Evolutionary conservation across 257 asterid species (phyloP).

Genomic region (Rauvolfia tetraphylla): DNA sequence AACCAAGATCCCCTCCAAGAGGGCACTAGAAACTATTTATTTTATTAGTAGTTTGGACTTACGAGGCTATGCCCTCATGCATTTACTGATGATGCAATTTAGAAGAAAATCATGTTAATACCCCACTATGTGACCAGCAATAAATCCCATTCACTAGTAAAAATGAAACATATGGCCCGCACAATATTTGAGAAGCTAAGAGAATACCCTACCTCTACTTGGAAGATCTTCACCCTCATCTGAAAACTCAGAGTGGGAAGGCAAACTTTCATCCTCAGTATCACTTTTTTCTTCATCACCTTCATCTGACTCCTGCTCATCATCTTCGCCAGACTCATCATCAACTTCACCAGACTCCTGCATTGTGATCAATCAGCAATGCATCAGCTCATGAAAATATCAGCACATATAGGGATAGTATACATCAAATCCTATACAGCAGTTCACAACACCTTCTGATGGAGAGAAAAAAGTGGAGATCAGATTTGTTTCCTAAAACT

Average conservation of each 20-base stretch:
- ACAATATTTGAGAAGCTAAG: background rate
- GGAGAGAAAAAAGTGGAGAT: background rate
- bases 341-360: constrained; percentile 49
- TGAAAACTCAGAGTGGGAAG: constrained; percentile 35
- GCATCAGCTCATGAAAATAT: constrained; percentile 12
- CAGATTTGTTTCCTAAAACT: background rate
- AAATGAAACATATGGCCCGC: background rate
- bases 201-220: constrained; percentile 31
- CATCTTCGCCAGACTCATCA: constrained; percentile 40
- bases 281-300: constrained; percentile 23
- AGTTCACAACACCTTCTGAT: background rate
- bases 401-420: background rate
- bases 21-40: background rate
- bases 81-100: background rate
- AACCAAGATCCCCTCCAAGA: background rate
- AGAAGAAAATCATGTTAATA: background rate
- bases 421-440: background rate
- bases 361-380: background rate
- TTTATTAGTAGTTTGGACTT: background rate
- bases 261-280: constrained; percentile 23
- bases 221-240: constrained; percentile 46
- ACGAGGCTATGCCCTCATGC: background rate
- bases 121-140: background rate
- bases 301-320: constrained; percentile 54
- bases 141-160: background rate